Conservation (phyloP, 164 flowering plant species). For the Stephania yunnanensis region DNA sequence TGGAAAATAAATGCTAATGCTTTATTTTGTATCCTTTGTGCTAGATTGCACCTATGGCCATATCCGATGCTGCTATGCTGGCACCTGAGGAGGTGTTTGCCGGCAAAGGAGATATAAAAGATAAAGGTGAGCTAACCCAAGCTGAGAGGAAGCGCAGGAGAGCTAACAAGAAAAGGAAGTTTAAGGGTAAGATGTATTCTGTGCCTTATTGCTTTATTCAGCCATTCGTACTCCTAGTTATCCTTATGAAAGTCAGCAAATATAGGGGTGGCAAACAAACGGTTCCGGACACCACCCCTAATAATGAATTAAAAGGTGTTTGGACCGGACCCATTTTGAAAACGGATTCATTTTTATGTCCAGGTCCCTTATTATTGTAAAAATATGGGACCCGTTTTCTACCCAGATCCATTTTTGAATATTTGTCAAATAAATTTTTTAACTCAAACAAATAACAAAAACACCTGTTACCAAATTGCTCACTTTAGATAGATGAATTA, state of each 20-base stretch:
- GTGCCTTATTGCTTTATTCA: neutral
- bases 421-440: too few relatives aligned
- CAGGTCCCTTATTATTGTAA: too few relatives aligned
- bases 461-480: too few relatives aligned
- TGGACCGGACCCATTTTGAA: too few relatives aligned
- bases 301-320: too few relatives aligned
- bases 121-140: conserved; percentile 76
- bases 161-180: conserved; percentile 81
- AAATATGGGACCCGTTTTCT: too few relatives aligned
- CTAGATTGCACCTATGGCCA: conserved; percentile 84
- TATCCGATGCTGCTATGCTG: conserved; percentile 97
- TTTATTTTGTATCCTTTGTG: conserved; percentile 11
- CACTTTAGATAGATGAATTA: too few relatives aligned
- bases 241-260: neutral
- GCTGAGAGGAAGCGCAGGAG: conserved; percentile 83
- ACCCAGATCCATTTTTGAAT: too few relatives aligned
- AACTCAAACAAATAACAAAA: too few relatives aligned
- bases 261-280: too few relatives aligned
- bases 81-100: conserved; percentile 96
- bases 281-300: too few relatives aligned
- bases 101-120: conserved; percentile 91
- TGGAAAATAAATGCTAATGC: neutral
- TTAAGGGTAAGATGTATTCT: conserved; percentile 48
- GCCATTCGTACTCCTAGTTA: neutral
- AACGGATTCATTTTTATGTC: too few relatives aligned